phyloP scores from a whole-genome alignment of 1,284 basidiomycete species.

The Puccinia polysora region DNA sequence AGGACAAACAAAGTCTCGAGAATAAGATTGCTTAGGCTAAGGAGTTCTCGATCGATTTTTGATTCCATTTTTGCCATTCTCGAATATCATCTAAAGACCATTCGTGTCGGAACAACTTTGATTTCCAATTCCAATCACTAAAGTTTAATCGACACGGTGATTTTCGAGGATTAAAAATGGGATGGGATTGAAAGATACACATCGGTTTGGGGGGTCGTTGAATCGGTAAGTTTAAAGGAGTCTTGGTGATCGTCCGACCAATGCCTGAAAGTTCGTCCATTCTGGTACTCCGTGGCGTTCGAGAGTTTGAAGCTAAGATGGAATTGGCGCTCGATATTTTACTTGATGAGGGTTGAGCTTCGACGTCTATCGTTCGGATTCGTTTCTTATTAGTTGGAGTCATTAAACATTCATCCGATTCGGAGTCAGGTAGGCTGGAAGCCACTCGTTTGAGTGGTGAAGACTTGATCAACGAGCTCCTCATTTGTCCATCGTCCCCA shows the following conservation, averaged over 20 bases:
- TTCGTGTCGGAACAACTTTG: not conserved
- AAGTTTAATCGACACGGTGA: not conserved
- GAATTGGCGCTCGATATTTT: too few species aligned
- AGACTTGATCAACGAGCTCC: not conserved
- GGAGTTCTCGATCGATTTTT: conserved; percentile 18
- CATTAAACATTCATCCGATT: not conserved
- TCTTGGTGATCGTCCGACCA: conserved; percentile 22
- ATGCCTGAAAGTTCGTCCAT: too few species aligned
- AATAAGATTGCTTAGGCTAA: too few species aligned
- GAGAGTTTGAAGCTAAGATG: too few species aligned
- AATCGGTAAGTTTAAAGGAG: conserved; percentile 17
- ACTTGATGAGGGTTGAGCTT: too few species aligned
- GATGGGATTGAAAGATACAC: conserved; percentile 33
- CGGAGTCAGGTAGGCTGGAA: not conserved
- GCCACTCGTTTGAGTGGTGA: not conserved
- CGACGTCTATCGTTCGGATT: not conserved
- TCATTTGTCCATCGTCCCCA: too few species aligned
- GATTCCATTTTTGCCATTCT: conserved; percentile 23
- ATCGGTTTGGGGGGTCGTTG: conserved; percentile 23
- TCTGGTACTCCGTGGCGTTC: too few species aligned
- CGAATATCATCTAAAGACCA: conserved; percentile 19
- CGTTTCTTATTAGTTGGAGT: not conserved
- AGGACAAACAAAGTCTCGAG: too few species aligned
- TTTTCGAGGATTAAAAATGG: conserved; percentile 1
- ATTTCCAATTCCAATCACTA: conserved; percentile 40